Evolutionary conservation across 192 early-diverging fungal genomes (phyloP), one percentile per base, ranked within the genome.

Genomic region (Linnemannia zychae): DNA sequence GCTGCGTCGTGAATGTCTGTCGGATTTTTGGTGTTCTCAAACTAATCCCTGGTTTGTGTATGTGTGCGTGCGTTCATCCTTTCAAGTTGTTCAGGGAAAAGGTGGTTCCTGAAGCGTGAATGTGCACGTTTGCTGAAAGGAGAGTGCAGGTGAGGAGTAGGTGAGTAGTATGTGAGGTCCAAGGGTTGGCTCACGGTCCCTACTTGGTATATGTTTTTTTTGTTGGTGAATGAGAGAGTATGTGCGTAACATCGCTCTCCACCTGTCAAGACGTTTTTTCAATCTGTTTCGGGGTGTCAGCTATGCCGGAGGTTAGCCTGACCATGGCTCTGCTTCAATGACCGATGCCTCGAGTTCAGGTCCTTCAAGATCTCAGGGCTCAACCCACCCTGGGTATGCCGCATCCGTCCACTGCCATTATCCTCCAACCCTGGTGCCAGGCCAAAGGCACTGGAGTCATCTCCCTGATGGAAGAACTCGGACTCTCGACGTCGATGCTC

Each of bases 271-370:
- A 37, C 48, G 6, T 13, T 72, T 16, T 2, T 11, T n/a, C 36
- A 69, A 34, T 46, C 24, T n/a, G 24, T 6, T 46, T 40, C 16
- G 24, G n/a, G 47, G 31, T 73, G 68, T 78, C 76, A 71, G 16
- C 77, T 48, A 22, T 79, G 77, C 50, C 77, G 70, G 0, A 79
- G 77, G 20, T 79, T 79, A 44, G 77, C 77, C 44, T 79, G 71
- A 2, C 77, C 77, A 67, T 79, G 77, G 33, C 71, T 72, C 67
- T 79, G 77, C 47, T 33, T 24, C 31, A 79, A 18, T 2, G 71
- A 48, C 2, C 24, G 57, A 31, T 63, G 57, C 28, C 57, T 63
- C 57, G 11, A 15, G 31, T 13, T 65, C 7, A 46, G 11, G 2
- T 65, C 71, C 44, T 17, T 65, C 74, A 33, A 34, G 50, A 79